phyloP scores from a whole-genome alignment of 495 filamentous ascomycete species.

The Xylaria nigripes region DNA sequence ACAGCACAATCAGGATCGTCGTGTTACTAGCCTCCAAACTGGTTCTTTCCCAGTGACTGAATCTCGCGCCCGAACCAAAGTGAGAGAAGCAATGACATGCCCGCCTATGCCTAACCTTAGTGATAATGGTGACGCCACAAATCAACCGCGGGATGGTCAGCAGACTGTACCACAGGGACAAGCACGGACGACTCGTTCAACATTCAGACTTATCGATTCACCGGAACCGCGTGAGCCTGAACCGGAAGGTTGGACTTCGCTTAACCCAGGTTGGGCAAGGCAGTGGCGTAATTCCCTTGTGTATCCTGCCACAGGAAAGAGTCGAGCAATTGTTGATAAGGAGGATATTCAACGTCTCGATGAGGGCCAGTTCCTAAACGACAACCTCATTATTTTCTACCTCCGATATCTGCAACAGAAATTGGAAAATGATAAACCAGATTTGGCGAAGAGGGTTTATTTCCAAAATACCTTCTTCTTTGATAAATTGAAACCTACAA shows the following conservation, averaged over 20 bases:
- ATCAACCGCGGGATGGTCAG: neutral
- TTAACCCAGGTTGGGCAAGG: constrained; percentile 35
- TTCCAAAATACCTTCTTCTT: constrained; percentile 94
- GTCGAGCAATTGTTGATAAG: constrained; percentile 66
- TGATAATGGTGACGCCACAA: neutral
- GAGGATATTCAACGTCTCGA: constrained; percentile 73
- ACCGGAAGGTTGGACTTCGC: constrained; percentile 34
- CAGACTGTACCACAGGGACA: neutral
- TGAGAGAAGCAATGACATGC: neutral
- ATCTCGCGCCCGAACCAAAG: neutral
- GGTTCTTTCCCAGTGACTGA: neutral
- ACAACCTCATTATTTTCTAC: constrained; percentile 85
- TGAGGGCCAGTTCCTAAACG: constrained; percentile 82
- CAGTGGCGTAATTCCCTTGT: constrained; percentile 53
- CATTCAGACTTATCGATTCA: constrained; percentile 2
- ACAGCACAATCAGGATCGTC: constrained; percentile 11
- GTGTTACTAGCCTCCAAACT: too few species aligned
- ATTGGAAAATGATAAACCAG: constrained; percentile 46
- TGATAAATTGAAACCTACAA: constrained; percentile 53
- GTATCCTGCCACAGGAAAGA: constrained; percentile 60
- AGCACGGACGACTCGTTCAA: constrained; percentile 14
- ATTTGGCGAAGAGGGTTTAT: constrained; percentile 59
- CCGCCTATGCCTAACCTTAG: neutral
- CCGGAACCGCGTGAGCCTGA: constrained; percentile 8
- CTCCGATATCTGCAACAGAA: constrained; percentile 65